phyloP scores from a whole-genome alignment of 192 early-diverging fungal species.

The Piromyces sp. region DNA sequence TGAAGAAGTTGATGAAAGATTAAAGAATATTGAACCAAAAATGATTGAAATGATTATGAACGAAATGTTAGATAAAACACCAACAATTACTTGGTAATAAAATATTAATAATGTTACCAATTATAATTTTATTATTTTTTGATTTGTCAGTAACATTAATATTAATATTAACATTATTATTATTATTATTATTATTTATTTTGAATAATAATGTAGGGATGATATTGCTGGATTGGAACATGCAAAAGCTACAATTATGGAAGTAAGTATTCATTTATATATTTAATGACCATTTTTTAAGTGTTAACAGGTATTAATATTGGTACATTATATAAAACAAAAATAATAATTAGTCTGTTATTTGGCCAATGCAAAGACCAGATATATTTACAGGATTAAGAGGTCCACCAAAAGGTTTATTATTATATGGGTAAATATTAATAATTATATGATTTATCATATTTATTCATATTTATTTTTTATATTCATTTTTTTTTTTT shows the following conservation, averaged over 20 bases:
- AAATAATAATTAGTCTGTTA: background rate
- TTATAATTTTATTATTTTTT: too few species aligned
- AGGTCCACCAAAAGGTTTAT: background rate
- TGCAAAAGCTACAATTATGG: slow-evolving; percentile 1
- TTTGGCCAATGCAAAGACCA: slow-evolving; percentile 3
- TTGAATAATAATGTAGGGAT: background rate
- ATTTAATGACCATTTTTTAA: too few species aligned
- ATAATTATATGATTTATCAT: too few species aligned
- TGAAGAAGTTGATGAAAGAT: slow-evolving; percentile 39
- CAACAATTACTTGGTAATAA: background rate
- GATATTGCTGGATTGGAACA: slow-evolving; percentile 1
- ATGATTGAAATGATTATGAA: slow-evolving; percentile 80
- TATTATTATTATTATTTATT: too few species aligned
- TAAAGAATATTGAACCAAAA: slow-evolving; percentile 68
- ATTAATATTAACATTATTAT: too few species aligned
- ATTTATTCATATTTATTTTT: background rate
- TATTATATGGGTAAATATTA: background rate
- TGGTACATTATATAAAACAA: too few species aligned
- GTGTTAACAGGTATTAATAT: too few species aligned
- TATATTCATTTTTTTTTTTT: background rate
- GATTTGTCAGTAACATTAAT: too few species aligned
- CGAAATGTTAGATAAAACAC: slow-evolving; percentile 28
- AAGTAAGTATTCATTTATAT: background rate
- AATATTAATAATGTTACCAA: background rate
- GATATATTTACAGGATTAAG: slow-evolving; percentile 3